A percentile compares a stretch with the other conserved stretches of the same genome.
phyloP scores from a whole-genome alignment of 768 basidiomycete genomes.

The Leucosporidium yakuticum region DNA sequence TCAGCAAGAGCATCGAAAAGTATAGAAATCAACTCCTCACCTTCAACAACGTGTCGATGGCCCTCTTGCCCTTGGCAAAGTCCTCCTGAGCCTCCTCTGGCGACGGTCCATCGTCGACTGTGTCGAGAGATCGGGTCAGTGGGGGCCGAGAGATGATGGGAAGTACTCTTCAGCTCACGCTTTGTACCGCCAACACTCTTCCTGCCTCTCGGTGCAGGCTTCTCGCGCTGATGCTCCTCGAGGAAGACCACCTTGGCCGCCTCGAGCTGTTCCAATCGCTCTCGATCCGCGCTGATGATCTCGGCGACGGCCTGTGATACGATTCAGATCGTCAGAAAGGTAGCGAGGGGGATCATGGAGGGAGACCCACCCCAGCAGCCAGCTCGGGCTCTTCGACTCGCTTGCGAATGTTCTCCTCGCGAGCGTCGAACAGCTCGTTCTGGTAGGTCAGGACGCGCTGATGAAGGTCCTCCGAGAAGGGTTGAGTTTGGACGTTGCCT shows the following conservation, averaged over 20 bases:
- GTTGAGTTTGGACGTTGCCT: background rate
- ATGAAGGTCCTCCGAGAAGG: background rate
- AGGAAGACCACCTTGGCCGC: background rate
- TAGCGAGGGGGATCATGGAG: background rate
- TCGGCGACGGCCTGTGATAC: background rate
- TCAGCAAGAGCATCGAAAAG: background rate
- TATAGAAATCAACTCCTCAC: background rate
- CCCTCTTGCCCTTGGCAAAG: constrained; percentile 1
- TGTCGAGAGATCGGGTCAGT: background rate
- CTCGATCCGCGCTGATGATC: background rate
- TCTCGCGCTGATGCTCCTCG: background rate
- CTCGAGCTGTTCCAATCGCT: background rate
- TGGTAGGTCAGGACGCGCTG: background rate
- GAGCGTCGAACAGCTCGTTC: background rate
- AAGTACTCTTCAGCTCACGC: background rate
- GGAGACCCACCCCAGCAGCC: background rate
- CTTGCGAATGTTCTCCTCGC: background rate
- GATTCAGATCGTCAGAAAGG: no score
- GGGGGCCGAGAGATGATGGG: background rate
- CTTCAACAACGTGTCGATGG: background rate
- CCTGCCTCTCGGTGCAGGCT: background rate
- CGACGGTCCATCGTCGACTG: background rate
- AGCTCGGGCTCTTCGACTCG: background rate
- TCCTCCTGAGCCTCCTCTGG: constrained; percentile 2
- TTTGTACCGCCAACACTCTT: background rate